Conservation (phyloP, 805 yeast genomes). For the Scheffersomyces amazonensis region DNA sequence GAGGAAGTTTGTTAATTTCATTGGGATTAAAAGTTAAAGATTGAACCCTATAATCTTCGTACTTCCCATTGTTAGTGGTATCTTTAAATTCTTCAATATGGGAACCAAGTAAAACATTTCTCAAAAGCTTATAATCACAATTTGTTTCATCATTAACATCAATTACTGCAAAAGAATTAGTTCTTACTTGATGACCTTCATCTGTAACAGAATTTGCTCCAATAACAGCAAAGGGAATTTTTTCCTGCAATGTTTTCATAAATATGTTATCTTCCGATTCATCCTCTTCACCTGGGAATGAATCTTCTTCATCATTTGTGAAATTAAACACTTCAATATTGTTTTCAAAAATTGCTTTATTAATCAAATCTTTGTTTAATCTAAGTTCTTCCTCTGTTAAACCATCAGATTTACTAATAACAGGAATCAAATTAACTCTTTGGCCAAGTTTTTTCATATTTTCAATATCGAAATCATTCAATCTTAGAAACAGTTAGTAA, state of each 20-base stretch:
- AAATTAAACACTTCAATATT: conserved; percentile 42
- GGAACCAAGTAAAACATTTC: conserved; percentile 17
- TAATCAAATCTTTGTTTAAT: conserved; percentile 52
- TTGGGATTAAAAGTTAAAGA: conserved; percentile 1
- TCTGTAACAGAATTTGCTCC: conserved; percentile 5
- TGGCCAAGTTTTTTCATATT: conserved; percentile 68
- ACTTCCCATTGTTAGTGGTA: conserved; percentile 14
- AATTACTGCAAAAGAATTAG: conserved; percentile 17
- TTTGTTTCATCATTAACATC: conserved; percentile 12
- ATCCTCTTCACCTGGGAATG: conserved; percentile 2
- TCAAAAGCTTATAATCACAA: conserved; percentile 18
- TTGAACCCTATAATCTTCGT: conserved; percentile 17
- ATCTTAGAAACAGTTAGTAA: conserved; percentile 11
- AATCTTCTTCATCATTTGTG: conserved; percentile 10
- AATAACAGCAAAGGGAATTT: conserved; percentile 19
- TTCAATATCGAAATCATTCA: conserved; percentile 66
- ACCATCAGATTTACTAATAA: conserved; percentile 78
- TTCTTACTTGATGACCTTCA: conserved; percentile 7
- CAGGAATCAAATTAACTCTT: conserved; percentile 79
- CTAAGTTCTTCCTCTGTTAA: conserved; percentile 55
- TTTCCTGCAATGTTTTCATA: conserved; percentile 10
- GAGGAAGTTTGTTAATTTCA: neutral
- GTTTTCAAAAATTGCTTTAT: conserved; percentile 48
- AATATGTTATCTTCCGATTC: conserved; percentile 13
- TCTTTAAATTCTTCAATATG: conserved; percentile 27